phyloP scores from a whole-genome alignment of 768 basidiomycete species.

The Dendrothele bispora region DNA sequence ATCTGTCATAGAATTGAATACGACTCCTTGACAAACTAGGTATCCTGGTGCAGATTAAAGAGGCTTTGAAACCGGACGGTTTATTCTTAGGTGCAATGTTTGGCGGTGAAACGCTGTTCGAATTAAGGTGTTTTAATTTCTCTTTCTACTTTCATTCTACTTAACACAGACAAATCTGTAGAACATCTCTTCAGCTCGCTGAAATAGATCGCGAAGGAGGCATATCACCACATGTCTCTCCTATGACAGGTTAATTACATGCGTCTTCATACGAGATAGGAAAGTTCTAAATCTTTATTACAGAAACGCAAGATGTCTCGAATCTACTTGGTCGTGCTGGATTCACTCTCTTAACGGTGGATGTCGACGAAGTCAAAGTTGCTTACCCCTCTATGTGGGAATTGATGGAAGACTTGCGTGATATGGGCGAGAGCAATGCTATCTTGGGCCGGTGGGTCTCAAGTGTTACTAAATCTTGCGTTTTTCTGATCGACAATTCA shows the following conservation, averaged over 20 bases:
- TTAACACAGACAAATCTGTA: constrained; percentile 28
- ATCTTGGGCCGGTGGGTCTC: constrained; percentile 71
- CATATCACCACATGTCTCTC: constrained; percentile 93
- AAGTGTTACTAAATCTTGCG: not conserved
- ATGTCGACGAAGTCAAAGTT: constrained; percentile 90
- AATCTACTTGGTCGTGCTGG: constrained; percentile 91
- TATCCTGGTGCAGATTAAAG: constrained; percentile 80
- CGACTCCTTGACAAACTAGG: constrained; percentile 51
- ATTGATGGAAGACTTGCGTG: constrained; percentile 86
- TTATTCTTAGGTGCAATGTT: constrained; percentile 94
- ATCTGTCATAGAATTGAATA: not conserved
- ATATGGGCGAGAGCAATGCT: constrained; percentile 97
- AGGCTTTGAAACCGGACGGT: constrained; percentile 85
- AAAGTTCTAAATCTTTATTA: constrained; percentile 3
- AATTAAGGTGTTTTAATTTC: constrained; percentile 59
- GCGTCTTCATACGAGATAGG: not conserved
- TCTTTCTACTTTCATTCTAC: constrained; percentile 1
- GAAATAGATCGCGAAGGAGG: constrained; percentile 94
- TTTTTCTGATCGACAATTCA: constrained; percentile 43
- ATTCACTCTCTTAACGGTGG: constrained; percentile 91
- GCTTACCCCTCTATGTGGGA: constrained; percentile 97
- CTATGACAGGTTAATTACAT: constrained; percentile 82
- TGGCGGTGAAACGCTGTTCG: constrained; percentile 95
- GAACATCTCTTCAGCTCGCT: constrained; percentile 91
- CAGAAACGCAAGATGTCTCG: constrained; percentile 91